These are phyloP conservation scores for Globisporangium apiculatum DNA, from an alignment of 352 stramenopile genomes.

Conservation along the genomic window DNA sequence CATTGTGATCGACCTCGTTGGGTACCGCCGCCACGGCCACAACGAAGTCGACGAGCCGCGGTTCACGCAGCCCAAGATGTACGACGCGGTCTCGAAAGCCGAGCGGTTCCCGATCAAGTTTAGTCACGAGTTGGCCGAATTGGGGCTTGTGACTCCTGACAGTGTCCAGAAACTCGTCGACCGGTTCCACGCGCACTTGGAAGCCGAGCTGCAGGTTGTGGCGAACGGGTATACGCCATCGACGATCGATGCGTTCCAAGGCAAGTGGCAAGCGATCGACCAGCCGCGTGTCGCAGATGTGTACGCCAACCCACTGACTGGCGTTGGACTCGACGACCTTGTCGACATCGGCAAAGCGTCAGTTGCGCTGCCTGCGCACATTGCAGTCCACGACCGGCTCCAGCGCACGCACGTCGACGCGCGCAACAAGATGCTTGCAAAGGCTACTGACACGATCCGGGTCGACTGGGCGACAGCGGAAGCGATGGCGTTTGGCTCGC, in stretches of 20 bases:
- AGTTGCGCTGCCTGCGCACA: conserved; percentile 42
- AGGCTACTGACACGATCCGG: conserved; percentile 25
- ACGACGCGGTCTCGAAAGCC: conserved; percentile 56
- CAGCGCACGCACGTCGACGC: conserved; percentile 72
- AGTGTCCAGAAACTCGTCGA: conserved; percentile 56
- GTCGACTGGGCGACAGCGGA: conserved; percentile 88
- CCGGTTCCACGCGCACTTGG: conserved; percentile 52
- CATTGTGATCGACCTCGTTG: conserved; percentile 80
- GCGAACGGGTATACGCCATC: conserved; percentile 55
- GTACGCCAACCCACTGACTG: conserved; percentile 45
- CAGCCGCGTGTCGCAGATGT: conserved; percentile 43
- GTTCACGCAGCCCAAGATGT: conserved; percentile 88
- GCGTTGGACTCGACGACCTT: conserved; percentile 35
- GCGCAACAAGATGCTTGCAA: conserved; percentile 67
- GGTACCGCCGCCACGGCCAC: conserved; percentile 83
- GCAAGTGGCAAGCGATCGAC: conserved; percentile 52
- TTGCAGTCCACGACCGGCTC: conserved; percentile 66
- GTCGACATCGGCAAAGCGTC: conserved; percentile 60
- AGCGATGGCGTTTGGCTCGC: conserved; percentile 81
- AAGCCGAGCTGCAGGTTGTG: conserved; percentile 50
- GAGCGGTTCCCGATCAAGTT: conserved; percentile 68
- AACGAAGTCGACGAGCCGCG: conserved; percentile 87
- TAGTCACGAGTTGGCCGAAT: conserved; percentile 49
- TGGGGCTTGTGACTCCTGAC: conserved; percentile 43
- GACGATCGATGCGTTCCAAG: conserved; percentile 66